Conservation (phyloP, 139 green algal species). For the Chlorella sorokiniana region DNA sequence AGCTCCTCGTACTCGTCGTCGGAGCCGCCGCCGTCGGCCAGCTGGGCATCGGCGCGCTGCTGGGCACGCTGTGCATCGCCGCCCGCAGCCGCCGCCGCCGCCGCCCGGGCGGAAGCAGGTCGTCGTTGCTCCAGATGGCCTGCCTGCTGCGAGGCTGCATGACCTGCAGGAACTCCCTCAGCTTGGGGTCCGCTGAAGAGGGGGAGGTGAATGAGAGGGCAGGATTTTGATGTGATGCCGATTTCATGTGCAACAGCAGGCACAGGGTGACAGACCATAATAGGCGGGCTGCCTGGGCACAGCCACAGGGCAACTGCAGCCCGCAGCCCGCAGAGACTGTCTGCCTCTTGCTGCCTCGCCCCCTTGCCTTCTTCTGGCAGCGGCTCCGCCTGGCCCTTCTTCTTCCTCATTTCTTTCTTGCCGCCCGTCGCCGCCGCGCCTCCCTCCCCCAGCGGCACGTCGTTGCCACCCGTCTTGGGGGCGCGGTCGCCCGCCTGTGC, state of each 20-base stretch:
- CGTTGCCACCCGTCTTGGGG: slow-evolving; percentile 33
- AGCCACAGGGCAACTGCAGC: neutral
- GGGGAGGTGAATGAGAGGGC: neutral
- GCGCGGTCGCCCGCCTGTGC: slow-evolving; percentile 37
- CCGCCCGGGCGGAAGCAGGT: slow-evolving; percentile 30
- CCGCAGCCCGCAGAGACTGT: neutral
- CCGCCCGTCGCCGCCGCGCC: neutral
- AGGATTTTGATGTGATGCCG: neutral
- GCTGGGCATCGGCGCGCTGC: neutral
- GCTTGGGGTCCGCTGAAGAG: slow-evolving; percentile 69
- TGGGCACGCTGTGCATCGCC: neutral
- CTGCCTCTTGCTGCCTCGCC: neutral
- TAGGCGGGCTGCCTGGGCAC: neutral
- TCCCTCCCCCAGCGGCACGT: slow-evolving; percentile 1
- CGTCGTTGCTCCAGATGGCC: slow-evolving; percentile 91
- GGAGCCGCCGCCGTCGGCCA: slow-evolving; percentile 31
- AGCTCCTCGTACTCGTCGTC: slow-evolving; percentile 49
- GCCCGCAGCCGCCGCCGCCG: neutral
- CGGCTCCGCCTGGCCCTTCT: slow-evolving; percentile 32
- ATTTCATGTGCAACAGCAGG: neutral
- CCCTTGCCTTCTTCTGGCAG: slow-evolving; percentile 30
- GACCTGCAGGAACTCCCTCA: slow-evolving; percentile 92
- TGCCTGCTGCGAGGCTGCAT: slow-evolving; percentile 82
- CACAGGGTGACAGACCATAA: neutral
- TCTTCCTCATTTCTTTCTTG: slow-evolving; percentile 16